A percentile compares a stretch with the other conserved stretches of the same genome.
Conservation (phyloP, 805 yeast species). For the Lachancea thermotolerans region DNA sequence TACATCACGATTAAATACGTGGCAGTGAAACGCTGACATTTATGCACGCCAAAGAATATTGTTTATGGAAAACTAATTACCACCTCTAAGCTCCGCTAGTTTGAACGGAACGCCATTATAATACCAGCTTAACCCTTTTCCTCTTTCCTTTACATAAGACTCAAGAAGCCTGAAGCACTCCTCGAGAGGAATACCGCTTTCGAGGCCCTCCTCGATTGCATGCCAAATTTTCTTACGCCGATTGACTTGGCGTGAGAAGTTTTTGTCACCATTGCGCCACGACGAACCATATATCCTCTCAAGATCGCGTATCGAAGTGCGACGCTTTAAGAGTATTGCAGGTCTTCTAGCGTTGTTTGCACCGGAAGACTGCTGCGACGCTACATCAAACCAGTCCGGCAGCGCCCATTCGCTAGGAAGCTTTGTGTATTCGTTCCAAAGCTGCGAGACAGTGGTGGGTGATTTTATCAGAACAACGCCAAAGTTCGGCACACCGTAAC, state of each 20-base stretch:
- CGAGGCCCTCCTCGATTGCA: constrained; percentile 24
- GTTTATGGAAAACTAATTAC: not conserved
- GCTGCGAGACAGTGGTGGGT: constrained; percentile 23
- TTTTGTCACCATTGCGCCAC: constrained; percentile 28
- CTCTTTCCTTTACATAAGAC: constrained; percentile 17
- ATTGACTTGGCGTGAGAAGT: constrained; percentile 29
- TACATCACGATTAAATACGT: no score
- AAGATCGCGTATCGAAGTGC: constrained; percentile 21
- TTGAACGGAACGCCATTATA: constrained; percentile 28
- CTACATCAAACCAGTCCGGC: constrained; percentile 18
- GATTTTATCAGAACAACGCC: constrained; percentile 27
- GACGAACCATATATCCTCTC: constrained; percentile 23
- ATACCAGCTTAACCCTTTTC: constrained; percentile 24
- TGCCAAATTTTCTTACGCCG: constrained; percentile 29
- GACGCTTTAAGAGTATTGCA: constrained; percentile 15
- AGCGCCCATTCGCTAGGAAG: constrained; percentile 25
- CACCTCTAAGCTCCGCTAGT: constrained; percentile 11
- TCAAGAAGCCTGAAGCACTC: constrained; percentile 23
- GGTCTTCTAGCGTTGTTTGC: constrained; percentile 9
- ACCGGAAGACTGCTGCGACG: constrained; percentile 12
- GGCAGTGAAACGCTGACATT: no score
- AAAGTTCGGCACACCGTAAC: constrained; percentile 20
- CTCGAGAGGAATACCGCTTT: constrained; percentile 19
- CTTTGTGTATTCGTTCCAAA: constrained; percentile 28
- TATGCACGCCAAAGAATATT: no score